These are phyloP conservation scores for Martensiomyces pterosporus DNA, from an alignment of 192 early-diverging fungal genomes.

Conservation along the genomic window DNA sequence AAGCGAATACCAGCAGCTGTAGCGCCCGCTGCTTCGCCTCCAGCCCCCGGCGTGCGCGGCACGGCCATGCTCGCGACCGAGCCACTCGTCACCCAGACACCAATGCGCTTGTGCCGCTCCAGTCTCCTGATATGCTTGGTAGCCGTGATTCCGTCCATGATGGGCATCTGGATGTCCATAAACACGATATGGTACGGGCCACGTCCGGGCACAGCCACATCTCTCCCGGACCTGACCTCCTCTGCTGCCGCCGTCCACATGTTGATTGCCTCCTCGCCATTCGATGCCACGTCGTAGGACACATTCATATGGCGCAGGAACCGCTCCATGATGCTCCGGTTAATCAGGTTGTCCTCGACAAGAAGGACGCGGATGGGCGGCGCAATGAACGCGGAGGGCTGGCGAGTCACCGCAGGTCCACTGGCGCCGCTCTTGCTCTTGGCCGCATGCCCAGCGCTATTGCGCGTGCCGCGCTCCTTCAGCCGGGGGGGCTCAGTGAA, in stretches of 20 bases:
- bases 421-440: neutral
- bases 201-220: slow-evolving; percentile 9
- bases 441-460: neutral
- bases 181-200: slow-evolving; percentile 63
- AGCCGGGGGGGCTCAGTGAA: neutral
- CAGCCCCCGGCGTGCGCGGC: slow-evolving; percentile 55
- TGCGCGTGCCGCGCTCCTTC: neutral
- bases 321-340: slow-evolving; percentile 65
- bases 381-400: slow-evolving; percentile 2
- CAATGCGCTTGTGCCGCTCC: slow-evolving; percentile 54
- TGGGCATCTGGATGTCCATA: slow-evolving; percentile 89
- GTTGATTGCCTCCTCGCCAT: slow-evolving; percentile 76
- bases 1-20: too few species aligned
- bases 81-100: slow-evolving; percentile 34
- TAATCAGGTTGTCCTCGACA: slow-evolving; percentile 78
- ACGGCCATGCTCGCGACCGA: slow-evolving; percentile 81
- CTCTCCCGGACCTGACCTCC: slow-evolving; percentile 7
- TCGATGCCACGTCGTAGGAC: slow-evolving; percentile 68
- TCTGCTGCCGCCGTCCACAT: slow-evolving; percentile 62
- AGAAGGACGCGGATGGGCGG: slow-evolving; percentile 70
- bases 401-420: too few species aligned
- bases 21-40: too few species aligned
- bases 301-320: slow-evolving; percentile 72
- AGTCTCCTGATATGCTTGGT: slow-evolving; percentile 72
- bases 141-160: slow-evolving; percentile 84